Conservation (phyloP, 495 filamentous ascomycete species). For the Aspergillus mulundensis region DNA sequence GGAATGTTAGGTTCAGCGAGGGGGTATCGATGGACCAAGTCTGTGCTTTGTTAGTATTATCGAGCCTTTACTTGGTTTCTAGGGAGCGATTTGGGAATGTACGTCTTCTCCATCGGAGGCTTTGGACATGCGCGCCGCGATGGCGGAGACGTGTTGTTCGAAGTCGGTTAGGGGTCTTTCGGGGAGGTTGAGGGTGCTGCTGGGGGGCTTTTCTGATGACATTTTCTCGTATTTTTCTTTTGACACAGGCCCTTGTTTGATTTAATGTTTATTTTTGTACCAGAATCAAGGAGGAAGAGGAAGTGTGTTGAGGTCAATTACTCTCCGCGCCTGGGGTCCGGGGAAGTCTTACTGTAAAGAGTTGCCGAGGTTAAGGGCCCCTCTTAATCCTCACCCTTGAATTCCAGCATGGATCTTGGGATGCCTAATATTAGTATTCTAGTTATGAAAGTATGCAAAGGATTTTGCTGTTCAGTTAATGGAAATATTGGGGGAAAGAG, state of each 20-base stretch:
- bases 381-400: no score
- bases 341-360: no score
- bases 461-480: no score
- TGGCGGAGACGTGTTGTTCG: conserved; percentile 24
- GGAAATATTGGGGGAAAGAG: no score
- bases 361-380: no score
- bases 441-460: no score
- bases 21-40: conserved; percentile 33
- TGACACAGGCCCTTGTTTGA: neutral
- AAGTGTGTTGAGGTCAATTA: no score
- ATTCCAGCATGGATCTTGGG: no score
- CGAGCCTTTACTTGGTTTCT: neutral
- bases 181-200: conserved; percentile 13
- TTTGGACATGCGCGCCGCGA: neutral
- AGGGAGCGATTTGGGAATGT: neutral
- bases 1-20: conserved; percentile 35
- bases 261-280: no score
- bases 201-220: neutral
- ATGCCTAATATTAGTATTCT: no score
- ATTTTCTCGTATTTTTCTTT: neutral
- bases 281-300: no score
- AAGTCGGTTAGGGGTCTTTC: conserved; percentile 30
- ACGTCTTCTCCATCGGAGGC: neutral
- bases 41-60: conserved; percentile 13
- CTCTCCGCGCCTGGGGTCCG: no score